Percentiles rank a stretch among this genome's conserved stretches.
Conservation (phyloP, 495 filamentous ascomycete genomes). For the Penicillium maclennaniae region DNA sequence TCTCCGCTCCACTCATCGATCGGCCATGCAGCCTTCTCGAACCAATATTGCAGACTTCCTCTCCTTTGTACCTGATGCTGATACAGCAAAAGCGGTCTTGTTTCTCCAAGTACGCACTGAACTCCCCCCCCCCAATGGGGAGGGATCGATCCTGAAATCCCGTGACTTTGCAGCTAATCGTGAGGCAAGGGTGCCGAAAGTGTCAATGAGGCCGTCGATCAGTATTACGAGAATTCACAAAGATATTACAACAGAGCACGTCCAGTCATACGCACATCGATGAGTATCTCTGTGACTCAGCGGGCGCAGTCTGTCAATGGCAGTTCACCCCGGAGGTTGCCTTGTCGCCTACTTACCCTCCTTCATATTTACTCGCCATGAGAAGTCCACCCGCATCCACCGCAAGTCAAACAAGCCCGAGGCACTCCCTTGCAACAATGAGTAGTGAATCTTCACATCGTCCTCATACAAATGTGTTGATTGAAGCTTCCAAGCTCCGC, state of each 20-base stretch:
- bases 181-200: not conserved
- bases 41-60: not conserved
- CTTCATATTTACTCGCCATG: not conserved
- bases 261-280: not conserved
- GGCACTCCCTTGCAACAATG: not conserved
- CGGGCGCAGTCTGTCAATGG: not conserved
- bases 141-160: not conserved
- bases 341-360: not conserved
- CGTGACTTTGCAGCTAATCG: not conserved
- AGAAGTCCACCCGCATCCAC: not conserved
- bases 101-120: not conserved
- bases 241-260: not conserved
- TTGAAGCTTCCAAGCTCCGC: conserved; percentile 32
- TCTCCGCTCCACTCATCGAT: not conserved
- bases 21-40: not conserved
- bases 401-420: not conserved
- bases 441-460: not conserved
- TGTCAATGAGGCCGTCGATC: not conserved
- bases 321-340: not conserved
- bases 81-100: not conserved
- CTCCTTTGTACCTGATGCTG: not conserved
- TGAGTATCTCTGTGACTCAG: not conserved
- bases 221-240: not conserved
- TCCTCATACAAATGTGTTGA: conserved; percentile 31
- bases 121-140: not conserved